Evolutionary conservation across 169 alveolate species (phyloP).

Genomic region (Cryptosporidium muris): DNA sequence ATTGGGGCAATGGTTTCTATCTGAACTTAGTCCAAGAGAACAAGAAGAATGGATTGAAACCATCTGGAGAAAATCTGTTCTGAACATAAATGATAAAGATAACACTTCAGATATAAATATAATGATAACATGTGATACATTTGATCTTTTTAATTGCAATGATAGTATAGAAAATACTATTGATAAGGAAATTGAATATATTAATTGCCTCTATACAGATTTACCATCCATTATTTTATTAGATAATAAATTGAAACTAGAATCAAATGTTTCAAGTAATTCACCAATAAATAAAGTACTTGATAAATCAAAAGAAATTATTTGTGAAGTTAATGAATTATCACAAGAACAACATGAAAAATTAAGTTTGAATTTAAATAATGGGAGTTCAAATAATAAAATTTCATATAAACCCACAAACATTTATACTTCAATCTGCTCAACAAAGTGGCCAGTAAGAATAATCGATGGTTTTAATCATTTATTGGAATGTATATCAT

Average conservation of each 20-base stretch:
- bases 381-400: too few relatives aligned
- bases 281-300: not conserved
- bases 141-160: constrained; percentile 34
- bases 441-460: constrained; percentile 38
- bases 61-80: constrained; percentile 13
- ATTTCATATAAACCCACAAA: too few relatives aligned
- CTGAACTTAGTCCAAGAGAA: not conserved
- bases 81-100: not conserved
- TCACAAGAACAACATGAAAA: not conserved
- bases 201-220: not conserved
- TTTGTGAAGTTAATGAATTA: not conserved
- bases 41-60: constrained; percentile 17
- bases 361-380: not conserved
- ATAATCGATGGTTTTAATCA: constrained; percentile 62
- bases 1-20: not conserved
- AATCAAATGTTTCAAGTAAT: not conserved
- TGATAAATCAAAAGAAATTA: not conserved
- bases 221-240: not conserved
- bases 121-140: constrained; percentile 23
- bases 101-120: not conserved
- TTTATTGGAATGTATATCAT: constrained; percentile 14
- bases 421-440: not conserved
- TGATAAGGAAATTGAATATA: not conserved
- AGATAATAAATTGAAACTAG: not conserved
- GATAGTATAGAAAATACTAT: constrained; percentile 1